These are phyloP conservation scores for Solanum ossicruentum DNA, from an alignment of 257 asterid species.

Conservation along the genomic window DNA sequence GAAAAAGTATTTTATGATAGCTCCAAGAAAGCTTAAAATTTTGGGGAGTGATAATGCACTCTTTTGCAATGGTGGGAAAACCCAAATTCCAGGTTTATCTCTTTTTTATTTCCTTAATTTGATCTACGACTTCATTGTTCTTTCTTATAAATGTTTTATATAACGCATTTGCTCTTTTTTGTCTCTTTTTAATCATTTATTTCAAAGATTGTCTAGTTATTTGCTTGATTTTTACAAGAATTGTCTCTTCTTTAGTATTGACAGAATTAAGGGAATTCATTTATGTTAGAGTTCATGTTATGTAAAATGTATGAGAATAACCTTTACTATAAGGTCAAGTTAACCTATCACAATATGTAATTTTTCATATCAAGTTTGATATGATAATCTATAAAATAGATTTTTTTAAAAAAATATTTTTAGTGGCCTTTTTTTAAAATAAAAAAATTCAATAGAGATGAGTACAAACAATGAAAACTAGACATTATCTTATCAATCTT, in stretches of 20 bases:
- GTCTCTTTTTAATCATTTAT: background rate
- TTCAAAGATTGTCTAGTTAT: background rate
- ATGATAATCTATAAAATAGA: no score
- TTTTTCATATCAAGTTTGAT: no score
- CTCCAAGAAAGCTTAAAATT: slow-evolving; percentile 23
- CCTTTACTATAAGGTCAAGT: background rate
- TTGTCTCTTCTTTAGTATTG: background rate
- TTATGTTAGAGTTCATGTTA: background rate
- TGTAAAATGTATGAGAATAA: background rate
- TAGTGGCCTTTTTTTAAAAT: background rate
- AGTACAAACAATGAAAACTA: background rate
- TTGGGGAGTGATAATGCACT: background rate
- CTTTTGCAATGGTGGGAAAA: slow-evolving; percentile 10
- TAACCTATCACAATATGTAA: no score
- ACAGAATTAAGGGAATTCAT: no score
- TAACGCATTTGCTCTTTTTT: background rate
- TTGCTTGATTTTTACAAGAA: no score
- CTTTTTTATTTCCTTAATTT: background rate
- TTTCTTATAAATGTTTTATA: background rate
- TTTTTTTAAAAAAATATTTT: no score
- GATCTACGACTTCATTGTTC: no score
- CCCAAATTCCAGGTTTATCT: slow-evolving; percentile 25
- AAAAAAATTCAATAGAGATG: background rate
- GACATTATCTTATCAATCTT: no score
- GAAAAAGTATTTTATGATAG: slow-evolving; percentile 21